These are phyloP conservation scores for Tinospora cordifolia DNA, from an alignment of 164 flowering plant species.

Conservation along the genomic window DNA sequence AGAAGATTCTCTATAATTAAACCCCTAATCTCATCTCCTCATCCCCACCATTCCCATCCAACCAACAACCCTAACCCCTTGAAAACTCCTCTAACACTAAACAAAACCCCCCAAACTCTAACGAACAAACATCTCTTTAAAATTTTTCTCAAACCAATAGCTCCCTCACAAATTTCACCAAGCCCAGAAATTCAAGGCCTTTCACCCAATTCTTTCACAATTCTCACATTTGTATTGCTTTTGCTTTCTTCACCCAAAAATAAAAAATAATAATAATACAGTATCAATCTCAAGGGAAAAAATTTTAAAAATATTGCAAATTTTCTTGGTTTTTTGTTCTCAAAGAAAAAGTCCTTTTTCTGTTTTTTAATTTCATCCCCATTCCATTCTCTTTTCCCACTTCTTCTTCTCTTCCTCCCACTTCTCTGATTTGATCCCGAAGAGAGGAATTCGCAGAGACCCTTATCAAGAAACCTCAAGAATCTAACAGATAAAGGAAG, in stretches of 20 bases:
- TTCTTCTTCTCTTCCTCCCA: not conserved
- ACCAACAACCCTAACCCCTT: not conserved
- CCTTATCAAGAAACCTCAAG: slow-evolving; percentile 28
- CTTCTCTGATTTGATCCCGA: slow-evolving; percentile 6
- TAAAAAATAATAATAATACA: too few species aligned
- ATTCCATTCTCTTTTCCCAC: slow-evolving; percentile 4
- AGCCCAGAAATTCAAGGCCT: slow-evolving; percentile 14
- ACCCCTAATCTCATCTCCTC: slow-evolving; percentile 1
- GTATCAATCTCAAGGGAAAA: not conserved
- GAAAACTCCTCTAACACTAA: not conserved
- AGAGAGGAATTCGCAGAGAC: not conserved
- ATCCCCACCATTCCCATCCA: slow-evolving; percentile 5
- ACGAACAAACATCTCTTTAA: too few species aligned
- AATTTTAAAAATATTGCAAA: too few species aligned
- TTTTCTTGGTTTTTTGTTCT: too few species aligned
- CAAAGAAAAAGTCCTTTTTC: not conserved
- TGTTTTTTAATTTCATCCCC: not conserved
- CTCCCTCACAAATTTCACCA: not conserved
- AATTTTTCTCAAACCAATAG: not conserved
- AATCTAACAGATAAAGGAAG: slow-evolving; percentile 8
- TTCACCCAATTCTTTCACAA: slow-evolving; percentile 10
- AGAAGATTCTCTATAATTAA: not conserved
- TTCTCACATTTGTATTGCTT: too few species aligned
- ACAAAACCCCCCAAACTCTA: not conserved
- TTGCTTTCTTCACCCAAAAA: too few species aligned